phyloP scores from a whole-genome alignment of 768 basidiomycete species.

The Dioszegia crocea region DNA sequence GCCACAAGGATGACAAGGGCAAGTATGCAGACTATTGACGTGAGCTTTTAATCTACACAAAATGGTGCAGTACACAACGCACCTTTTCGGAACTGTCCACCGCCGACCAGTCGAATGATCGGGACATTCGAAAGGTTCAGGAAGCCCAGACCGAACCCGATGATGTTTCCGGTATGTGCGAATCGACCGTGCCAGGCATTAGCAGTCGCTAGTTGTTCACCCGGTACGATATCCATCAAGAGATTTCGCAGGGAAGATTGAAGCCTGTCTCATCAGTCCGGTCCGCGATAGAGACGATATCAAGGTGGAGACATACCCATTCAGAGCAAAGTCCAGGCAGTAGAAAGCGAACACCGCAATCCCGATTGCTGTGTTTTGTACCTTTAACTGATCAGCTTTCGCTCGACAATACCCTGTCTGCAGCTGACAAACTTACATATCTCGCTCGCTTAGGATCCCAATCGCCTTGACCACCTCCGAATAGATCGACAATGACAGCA shows the following conservation, averaged over 20 bases:
- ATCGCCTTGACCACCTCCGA: constrained; percentile 71
- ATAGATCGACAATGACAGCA: constrained; percentile 67
- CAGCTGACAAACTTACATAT: constrained; percentile 9
- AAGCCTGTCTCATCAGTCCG: constrained; percentile 13
- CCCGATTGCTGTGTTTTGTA: constrained; percentile 66
- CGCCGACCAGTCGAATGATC: constrained; percentile 73
- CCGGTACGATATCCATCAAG: constrained; percentile 83
- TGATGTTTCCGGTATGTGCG: constrained; percentile 92
- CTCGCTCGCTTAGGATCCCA: constrained; percentile 76
- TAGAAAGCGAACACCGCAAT: constrained; percentile 90
- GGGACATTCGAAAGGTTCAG: constrained; percentile 78
- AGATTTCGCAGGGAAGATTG: constrained; percentile 87
- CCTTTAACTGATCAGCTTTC: constrained; percentile 51
- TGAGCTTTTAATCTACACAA: not conserved
- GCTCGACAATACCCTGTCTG: not conserved
- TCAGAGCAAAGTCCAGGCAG: constrained; percentile 92
- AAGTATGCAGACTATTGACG: constrained; percentile 67
- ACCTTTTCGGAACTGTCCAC: constrained; percentile 84
- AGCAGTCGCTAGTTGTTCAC: constrained; percentile 81
- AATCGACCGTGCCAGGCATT: constrained; percentile 98
- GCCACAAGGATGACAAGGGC: constrained; percentile 70
- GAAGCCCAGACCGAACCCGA: constrained; percentile 91
- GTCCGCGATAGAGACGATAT: not conserved
- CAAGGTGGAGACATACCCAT: constrained; percentile 56
- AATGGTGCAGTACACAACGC: not conserved